These are phyloP conservation scores for Scleroderma bovista DNA, from an alignment of 768 basidiomycete genomes.

Conservation along the genomic window DNA sequence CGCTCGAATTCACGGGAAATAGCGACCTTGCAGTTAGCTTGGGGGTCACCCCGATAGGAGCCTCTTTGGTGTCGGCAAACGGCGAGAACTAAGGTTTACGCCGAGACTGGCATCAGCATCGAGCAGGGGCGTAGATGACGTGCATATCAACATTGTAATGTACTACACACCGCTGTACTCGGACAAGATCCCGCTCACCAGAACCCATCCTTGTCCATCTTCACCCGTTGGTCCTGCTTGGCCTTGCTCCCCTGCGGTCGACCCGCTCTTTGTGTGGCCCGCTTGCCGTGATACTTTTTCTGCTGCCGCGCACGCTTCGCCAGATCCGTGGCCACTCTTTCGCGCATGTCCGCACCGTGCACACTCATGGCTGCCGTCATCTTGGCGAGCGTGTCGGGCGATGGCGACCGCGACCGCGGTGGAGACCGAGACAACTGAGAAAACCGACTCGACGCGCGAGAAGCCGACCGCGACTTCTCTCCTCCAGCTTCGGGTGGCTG, in stretches of 20 bases:
- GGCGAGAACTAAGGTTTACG: neutral
- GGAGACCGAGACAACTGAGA: constrained; percentile 49
- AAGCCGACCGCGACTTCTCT: neutral
- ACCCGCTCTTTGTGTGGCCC: constrained; percentile 55
- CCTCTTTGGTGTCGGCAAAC: too few species aligned
- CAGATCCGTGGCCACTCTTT: constrained; percentile 59
- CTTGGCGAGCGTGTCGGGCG: constrained; percentile 38
- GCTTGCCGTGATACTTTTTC: constrained; percentile 75
- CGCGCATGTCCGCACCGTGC: constrained; percentile 40
- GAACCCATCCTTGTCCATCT: constrained; percentile 50
- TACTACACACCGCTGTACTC: neutral
- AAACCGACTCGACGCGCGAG: constrained; percentile 9
- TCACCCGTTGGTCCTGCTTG: constrained; percentile 69
- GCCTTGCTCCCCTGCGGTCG: constrained; percentile 79
- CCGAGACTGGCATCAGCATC: neutral
- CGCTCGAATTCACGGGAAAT: constrained; percentile 4
- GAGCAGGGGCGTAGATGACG: neutral
- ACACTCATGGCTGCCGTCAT: constrained; percentile 38
- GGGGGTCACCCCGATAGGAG: too few species aligned
- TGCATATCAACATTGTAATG: neutral
- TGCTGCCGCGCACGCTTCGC: constrained; percentile 59
- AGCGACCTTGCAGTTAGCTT: too few species aligned
- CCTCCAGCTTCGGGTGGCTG: neutral
- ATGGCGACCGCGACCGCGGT: constrained; percentile 44
- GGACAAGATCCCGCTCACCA: constrained; percentile 44